Conservation (phyloP, 331 rosid species). For the Erythrophleum ivorense region DNA sequence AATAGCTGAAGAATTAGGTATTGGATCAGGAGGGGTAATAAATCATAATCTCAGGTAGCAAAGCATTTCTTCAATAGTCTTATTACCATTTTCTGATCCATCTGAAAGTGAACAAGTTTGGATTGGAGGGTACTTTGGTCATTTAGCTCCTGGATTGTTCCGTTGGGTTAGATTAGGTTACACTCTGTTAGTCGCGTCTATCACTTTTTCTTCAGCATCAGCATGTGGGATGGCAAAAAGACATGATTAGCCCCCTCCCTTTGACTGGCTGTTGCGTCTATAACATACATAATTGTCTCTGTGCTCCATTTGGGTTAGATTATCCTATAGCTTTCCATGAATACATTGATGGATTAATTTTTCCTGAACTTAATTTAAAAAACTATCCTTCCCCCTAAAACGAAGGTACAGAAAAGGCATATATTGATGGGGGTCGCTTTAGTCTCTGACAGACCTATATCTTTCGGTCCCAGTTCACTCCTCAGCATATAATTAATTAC, state of each 20-base stretch:
- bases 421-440: constrained; percentile 26
- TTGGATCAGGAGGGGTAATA: constrained; percentile 23
- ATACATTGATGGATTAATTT: constrained; percentile 17
- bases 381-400: constrained; percentile 13
- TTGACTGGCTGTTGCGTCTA: constrained; percentile 9
- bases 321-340: constrained; percentile 31
- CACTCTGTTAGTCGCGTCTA: constrained; percentile 27
- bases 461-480: constrained; percentile 11
- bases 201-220: constrained; percentile 35
- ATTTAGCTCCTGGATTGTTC: constrained; percentile 34
- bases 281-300: neutral
- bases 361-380: constrained; percentile 26
- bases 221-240: constrained; percentile 37
- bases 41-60: constrained; percentile 28
- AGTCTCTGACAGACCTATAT: constrained; percentile 7
- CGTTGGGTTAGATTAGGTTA: constrained; percentile 44
- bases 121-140: constrained; percentile 58
- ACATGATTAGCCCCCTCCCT: constrained; percentile 55
- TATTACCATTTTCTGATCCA: constrained; percentile 19
- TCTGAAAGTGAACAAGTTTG: constrained; percentile 35
- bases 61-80: constrained; percentile 38
- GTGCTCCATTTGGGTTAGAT: constrained; percentile 18
- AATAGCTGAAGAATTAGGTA: neutral
- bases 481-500: constrained; percentile 17
- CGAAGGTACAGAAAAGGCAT: constrained; percentile 24